Evolutionary conservation across 2,329 filamentous ascomycete species (phyloP), one percentile per base, ranked within the genome.

Genomic region (Penicillium sp.): DNA sequence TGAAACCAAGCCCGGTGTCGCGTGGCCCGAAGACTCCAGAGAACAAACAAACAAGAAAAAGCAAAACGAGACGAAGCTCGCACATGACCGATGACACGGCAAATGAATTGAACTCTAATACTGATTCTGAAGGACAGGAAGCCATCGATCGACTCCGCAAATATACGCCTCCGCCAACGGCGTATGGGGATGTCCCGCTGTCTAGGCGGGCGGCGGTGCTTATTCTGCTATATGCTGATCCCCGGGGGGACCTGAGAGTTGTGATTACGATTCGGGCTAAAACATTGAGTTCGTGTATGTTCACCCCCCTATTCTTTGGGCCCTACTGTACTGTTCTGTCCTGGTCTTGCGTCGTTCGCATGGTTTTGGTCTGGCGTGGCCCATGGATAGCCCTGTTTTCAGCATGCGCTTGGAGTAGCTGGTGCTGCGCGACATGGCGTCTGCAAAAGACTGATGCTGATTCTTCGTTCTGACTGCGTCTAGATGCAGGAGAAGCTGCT

Each of bases 171-270:
- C 84, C 84, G 42, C 79, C 83, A 8, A 86, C 85, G 6, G 80
- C 79, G 62, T 88, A 85, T 75, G 76, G 81, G 63, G 77, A 79
- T 52, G 81, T 86, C 43, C 86, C 86, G 1, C 70, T 87, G 8
- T 81, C 79, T 14, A 86, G 91, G 62, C 87, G 92, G 65, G 94
- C 94, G 14, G 93, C 94, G 25, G 94, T 98, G 42, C 79, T 98
- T 55, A 84, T 98, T 51, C 83, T 98, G 54, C 84, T 98, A 1
- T 97, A 95, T 73, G 91, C 92, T 38, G 94, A 97, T 75, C 84
- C 85, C 45, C 82, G 84, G 63, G 94, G 94, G 42, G 90, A 96
- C 66, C 79, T 98, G 60, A 85, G 83, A 62, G 84, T 88, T 10
- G 84, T 88, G 15, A 78, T 88, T 54, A 88, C 86, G 3, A 86